Base-by-base conservation (phyloP, 2,329 filamentous ascomycete species). In the Bipolaris zeicola region DNA sequence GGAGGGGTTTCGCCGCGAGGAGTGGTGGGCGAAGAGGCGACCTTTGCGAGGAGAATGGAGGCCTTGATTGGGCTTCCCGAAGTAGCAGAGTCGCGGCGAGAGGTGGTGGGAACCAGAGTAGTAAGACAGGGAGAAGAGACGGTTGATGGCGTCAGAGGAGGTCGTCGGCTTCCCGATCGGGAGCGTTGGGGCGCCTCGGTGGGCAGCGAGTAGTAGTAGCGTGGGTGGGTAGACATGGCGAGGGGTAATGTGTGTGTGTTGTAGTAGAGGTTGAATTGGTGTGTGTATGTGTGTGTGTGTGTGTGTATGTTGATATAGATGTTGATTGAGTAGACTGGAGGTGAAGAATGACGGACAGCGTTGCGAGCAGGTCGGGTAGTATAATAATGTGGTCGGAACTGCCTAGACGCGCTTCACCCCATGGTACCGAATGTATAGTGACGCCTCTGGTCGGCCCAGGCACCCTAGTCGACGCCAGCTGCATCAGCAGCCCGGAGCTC, bases 101-200 rank as follows among this genome's bases (percentile, higher is more conserved):
- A 72, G 13, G 75, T 68, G 41, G 75, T 70, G 16, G 76, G 74
- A 43, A 71, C 74, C 26, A 76, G 73, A 47, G 77, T 76, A 42
- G 76, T 78, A 47, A 80, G 68, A 51, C 76, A 79, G 52, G 78
- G 77, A 47, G 78, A 78, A 36, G 78, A 79, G 34, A 79, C 77
- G 44, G 77, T 79, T 26, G 78, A 78, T 58, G 78, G 77, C 48
- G 77, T 79, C 54, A 80, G 72, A 68, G 78, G 77, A 54, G 77
- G 76, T 43, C 78, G 76, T 55, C 77, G 74, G 64, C 68, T 75
- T 66, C 65, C 70, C 65, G 73, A 68, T 65, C 70, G 67, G 46
- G 67, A 68, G 55, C 66, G 69, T 47, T 69, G 63, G 34, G 74
- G 72, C 55, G 73, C 66, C 53, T 72, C 73, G 26, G 72, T 71